These are phyloP conservation scores for Acidiella bohemica DNA, from an alignment of 495 filamentous ascomycete species.

Conservation along the genomic window DNA sequence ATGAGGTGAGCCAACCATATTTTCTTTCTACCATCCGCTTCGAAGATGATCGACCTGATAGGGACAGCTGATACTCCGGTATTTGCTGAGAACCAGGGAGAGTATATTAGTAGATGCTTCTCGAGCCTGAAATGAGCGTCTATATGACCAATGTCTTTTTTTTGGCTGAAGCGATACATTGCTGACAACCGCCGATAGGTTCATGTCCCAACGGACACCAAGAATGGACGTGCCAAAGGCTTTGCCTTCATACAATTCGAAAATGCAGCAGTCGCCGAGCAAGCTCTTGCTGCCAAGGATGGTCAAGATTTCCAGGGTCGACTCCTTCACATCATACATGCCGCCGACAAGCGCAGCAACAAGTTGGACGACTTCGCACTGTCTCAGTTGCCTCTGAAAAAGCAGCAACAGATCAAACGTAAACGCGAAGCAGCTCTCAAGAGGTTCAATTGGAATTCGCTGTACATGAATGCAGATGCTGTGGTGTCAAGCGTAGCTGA, in stretches of 20 bases:
- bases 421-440: conserved; percentile 62
- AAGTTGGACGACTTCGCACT: conserved; percentile 76
- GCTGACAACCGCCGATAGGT: conserved; percentile 39
- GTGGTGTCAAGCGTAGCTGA: conserved; percentile 83
- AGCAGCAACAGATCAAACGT: conserved; percentile 77
- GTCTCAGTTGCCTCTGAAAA: conserved; percentile 81
- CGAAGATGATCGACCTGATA: conserved; percentile 96
- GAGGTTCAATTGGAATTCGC: conserved; percentile 89
- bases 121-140: conserved; percentile 42
- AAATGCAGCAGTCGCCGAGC: conserved; percentile 54
- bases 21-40: conserved; percentile 18
- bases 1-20: conserved; percentile 58
- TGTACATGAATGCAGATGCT: conserved; percentile 96
- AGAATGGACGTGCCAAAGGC: conserved; percentile 57
- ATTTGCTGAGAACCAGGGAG: conserved; percentile 50
- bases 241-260: conserved; percentile 76
- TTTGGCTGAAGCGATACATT: neutral
- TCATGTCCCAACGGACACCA: conserved; percentile 60
- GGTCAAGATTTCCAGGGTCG: conserved; percentile 80
- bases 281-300: conserved; percentile 63
- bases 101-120: conserved; percentile 73
- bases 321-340: conserved; percentile 76
- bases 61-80: conserved; percentile 90
- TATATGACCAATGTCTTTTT: neutral
- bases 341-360: conserved; percentile 61